Evolutionary conservation across 352 stramenopile genomes (phyloP), one percentile per base, ranked within the genome.

Genomic region (Elongisporangium prolatum): DNA sequence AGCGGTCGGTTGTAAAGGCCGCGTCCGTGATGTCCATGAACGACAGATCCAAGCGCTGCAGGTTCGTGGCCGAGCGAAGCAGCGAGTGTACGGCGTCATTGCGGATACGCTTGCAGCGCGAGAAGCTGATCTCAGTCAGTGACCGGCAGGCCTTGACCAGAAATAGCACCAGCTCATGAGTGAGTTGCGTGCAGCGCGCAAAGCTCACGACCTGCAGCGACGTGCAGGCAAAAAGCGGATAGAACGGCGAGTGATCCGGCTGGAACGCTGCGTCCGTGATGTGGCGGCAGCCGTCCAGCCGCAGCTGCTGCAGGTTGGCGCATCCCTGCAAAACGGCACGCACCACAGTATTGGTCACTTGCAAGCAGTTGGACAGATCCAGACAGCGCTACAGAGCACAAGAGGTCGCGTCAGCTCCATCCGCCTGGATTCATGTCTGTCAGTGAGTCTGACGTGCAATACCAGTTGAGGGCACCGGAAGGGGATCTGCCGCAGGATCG

Each of bases 241-340:
- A 86, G 52, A 86, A 80, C 3, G 84, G 81, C 18, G 81, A 80
- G 68, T 90, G 80, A 25, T 94, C 83, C 5, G 81, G 80, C 69
- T 94, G 84, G 72, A 95, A 95, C 11, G 86, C 86, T 2, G 84
- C 83, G 59, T 95, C 86, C 0, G 86, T 95, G 69, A 94, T 91
- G 66, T 94, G 84, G 56, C 83, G 81, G 55, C 84, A 94, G 59
- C 84, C 85, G 66, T 93, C 86, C 40, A 95, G 67, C n/a, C 84
- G 79, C 57, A 95, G 66, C 38, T 75, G 86, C 71, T 93, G 82
- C 50, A 95, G 68, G 38, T 73, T 74, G 50, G 77, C 65, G 61
- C 86, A 95, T 10, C 84, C 83, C 54, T 93, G 86, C 28, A 95
- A 64, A 54, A 94, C 76, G 17, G 81, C 75, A 18, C 82, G 84